A percentile compares a stretch with the other conserved stretches of the same genome.
These are phyloP conservation scores for Trichothecium roseum DNA, from an alignment of 2,329 filamentous ascomycete genomes.

Conservation along the genomic window DNA sequence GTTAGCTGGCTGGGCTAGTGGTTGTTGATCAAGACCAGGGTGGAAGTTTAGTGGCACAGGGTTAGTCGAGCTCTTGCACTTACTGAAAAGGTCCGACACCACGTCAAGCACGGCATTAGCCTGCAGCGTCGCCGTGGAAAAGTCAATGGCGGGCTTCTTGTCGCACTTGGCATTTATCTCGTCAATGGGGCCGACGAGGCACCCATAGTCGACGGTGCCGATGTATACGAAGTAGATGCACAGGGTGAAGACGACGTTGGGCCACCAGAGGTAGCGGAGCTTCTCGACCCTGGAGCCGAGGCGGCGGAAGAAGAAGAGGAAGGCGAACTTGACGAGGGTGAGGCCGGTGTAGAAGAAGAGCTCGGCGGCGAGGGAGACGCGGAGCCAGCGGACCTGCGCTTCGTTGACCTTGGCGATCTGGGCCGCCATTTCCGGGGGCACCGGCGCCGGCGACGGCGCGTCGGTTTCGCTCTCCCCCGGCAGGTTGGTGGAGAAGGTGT, in stretches of 20 bases:
- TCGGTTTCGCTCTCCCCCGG: no score
- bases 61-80: no score
- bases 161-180: neutral
- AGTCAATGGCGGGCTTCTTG: neutral
- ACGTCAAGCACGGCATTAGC: no score
- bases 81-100: no score
- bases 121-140: no score
- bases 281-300: neutral
- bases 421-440: no score
- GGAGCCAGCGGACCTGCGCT: neutral
- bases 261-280: neutral
- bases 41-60: no score
- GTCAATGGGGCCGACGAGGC: neutral
- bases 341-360: neutral
- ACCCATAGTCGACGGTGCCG: neutral
- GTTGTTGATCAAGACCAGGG: no score
- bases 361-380: neutral
- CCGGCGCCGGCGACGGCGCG: no score
- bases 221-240: neutral
- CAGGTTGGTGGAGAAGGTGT: neutral
- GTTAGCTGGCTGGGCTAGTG: no score
- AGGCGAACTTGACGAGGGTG: neutral
- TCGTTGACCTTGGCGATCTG: neutral
- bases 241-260: neutral
- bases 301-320: neutral